Evolutionary conservation across 2,329 filamentous ascomycete genomes (phyloP).

Genomic region (Oidium heveae): DNA sequence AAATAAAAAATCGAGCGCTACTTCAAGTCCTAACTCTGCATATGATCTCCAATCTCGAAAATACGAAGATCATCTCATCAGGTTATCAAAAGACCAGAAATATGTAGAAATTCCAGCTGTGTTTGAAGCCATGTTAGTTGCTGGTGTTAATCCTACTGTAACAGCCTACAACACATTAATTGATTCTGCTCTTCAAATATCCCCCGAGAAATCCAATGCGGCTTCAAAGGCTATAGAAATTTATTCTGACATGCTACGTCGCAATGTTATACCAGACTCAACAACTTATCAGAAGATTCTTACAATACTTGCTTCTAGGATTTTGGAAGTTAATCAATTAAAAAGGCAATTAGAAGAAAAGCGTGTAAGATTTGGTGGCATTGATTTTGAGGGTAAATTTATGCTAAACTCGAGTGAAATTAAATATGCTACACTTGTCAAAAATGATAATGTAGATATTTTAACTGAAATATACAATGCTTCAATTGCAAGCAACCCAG

Average conservation of each 20-base stretch:
- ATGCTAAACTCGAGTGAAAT: slow-evolving; percentile 64
- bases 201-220: slow-evolving; percentile 54
- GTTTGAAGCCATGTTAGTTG: slow-evolving; percentile 73
- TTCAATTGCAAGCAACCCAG: slow-evolving; percentile 31
- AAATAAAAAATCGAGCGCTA: slow-evolving; percentile 17
- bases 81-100: slow-evolving; percentile 43
- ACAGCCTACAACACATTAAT: slow-evolving; percentile 83
- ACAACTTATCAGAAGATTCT: slow-evolving; percentile 78
- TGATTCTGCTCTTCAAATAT: slow-evolving; percentile 60
- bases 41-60: slow-evolving; percentile 37
- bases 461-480: slow-evolving; percentile 68
- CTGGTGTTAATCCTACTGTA: slow-evolving; percentile 56
- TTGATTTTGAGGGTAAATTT: slow-evolving; percentile 63
- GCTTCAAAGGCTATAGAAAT: slow-evolving; percentile 83
- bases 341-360: slow-evolving; percentile 58
- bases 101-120: slow-evolving; percentile 75
- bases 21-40: slow-evolving; percentile 26
- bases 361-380: slow-evolving; percentile 59
- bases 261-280: slow-evolving; percentile 56
- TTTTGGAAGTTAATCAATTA: slow-evolving; percentile 49
- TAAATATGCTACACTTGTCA: slow-evolving; percentile 1
- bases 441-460: slow-evolving; percentile 46
- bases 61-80: slow-evolving; percentile 56
- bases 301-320: slow-evolving; percentile 53
- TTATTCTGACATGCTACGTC: slow-evolving; percentile 85